Evolutionary conservation across 2,329 filamentous ascomycete species (phyloP), one percentile per base, ranked within the genome.

Genomic region (Verticillium nonalfalfae): DNA sequence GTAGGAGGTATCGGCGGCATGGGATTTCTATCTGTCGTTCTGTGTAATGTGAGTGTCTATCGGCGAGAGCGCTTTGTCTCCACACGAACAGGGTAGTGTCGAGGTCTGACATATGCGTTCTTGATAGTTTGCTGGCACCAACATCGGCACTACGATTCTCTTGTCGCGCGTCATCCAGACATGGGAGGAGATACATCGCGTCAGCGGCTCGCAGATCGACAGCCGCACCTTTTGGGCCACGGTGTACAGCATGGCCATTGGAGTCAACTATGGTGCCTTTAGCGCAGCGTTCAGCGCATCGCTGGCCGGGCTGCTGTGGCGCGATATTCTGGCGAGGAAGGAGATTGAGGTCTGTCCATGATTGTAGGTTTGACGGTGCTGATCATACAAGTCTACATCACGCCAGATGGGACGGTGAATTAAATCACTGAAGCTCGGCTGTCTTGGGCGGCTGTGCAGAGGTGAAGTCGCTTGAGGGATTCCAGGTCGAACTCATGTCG

Each of bases 81-180:
- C 26, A 26, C 4, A 26, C 26, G 26, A 26, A 26, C 4, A 26
- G 26, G 26, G 26, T 4, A 26, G 26, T 26, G 26, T 26, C 26
- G 26, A 26, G 26, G 9, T 13, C 58, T 2, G 4, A 7, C 45
- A 1, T 4, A n/a, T 57, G n/a, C 5, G 14, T 45, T 9, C 6
- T n/a, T 59, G 33, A 13, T 63, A 91, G 87, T 91, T 91, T 66
- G 87, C 89, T 0, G 89, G 89, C 21, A 91, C 89, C 2, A 91
- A 91, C 66, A 91, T 91, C 59, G 88, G 89, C 36, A 90, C 89
- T 0, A 88, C 89, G 0, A 91, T 91, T 67, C 81, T 91, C 1
- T 78, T 91, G 1, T 90, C 83, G 10, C 85, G 89, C 4, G 81
- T 91, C 5, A 83, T 91, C 14, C 88, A 91, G 69, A 76, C 83